phyloP scores from a whole-genome alignment of 2,329 filamentous ascomycete species.

The Stagonosporopsis rhizophila region DNA sequence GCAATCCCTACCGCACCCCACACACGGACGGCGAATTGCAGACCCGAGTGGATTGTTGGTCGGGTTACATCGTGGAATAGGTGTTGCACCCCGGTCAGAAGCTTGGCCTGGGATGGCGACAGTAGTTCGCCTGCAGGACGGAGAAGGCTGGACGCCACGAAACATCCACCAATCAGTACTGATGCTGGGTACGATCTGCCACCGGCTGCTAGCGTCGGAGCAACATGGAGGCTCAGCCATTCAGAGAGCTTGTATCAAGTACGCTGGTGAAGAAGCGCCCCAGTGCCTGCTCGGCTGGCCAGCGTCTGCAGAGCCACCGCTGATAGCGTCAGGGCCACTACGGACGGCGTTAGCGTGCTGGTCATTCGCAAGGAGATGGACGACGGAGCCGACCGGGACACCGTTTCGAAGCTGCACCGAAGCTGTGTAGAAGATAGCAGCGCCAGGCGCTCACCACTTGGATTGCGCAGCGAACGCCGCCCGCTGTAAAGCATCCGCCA shows the following conservation, averaged over 20 bases:
- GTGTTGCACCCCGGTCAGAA: conserved; percentile 31
- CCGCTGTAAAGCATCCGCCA: conserved; percentile 37
- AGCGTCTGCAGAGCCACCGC: conserved; percentile 35
- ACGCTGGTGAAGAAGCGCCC: conserved; percentile 25
- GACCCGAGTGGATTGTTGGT: conserved; percentile 34
- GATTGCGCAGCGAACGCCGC: conserved; percentile 29
- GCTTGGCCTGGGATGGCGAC: conserved; percentile 38
- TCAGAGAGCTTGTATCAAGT: conserved; percentile 31
- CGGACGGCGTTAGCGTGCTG: conserved; percentile 11
- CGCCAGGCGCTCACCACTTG: conserved; percentile 36
- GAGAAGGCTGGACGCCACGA: conserved; percentile 45
- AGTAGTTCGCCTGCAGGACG: conserved; percentile 42
- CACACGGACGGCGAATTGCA: conserved; percentile 45
- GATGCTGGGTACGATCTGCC: conserved; percentile 36
- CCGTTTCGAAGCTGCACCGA: conserved; percentile 45
- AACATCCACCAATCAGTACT: conserved; percentile 36
- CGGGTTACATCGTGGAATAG: conserved; percentile 48
- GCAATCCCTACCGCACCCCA: conserved; percentile 46
- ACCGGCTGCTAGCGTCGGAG: conserved; percentile 47
- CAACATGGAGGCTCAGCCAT: conserved; percentile 37
- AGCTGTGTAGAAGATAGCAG: conserved; percentile 44
- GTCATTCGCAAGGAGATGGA: conserved; percentile 32
- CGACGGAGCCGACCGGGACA: conserved; percentile 47
- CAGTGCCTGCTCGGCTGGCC: conserved; percentile 36
- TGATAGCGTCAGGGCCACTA: conserved; percentile 39